Base-by-base conservation (phyloP, 306 rosid genomes). In the Malus orientalis region DNA sequence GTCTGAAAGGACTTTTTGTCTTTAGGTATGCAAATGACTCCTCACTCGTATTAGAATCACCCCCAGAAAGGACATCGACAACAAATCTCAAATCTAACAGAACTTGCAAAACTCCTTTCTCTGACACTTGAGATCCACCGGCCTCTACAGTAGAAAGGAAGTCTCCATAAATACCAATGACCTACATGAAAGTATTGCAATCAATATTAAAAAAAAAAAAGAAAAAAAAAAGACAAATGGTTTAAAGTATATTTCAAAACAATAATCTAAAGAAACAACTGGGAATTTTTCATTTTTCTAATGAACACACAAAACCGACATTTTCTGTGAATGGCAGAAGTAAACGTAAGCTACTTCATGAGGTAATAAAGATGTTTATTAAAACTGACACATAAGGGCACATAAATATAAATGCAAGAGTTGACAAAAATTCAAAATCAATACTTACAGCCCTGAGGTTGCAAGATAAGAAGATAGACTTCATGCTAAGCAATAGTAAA, bases 41-140 rank as follows among this genome's bases (percentile, higher is more conserved):
- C 79, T 89, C 93, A 82, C 51, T 76, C 49, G 22, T 51, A 78
- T 74, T 86, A 36, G 84, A 88, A 88, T 91, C 91, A 63, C 93
- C 90, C 63, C 97, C 97, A 30, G 97, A 90, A 57, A 95, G 96
- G 80, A 95, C 88, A 87, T 92, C 99, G 69, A 87, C 87, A 81
- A 87, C 91, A 89, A 95, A 95, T 84, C 90, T 92, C 84, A 92
- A 83, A 82, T 95, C 99, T 64, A 95, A 86, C 77, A 95, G 72
- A 72, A 95, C 83, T 85, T 95, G 99, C 87, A 95, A 81, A 49
- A 88, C 85, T 74, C 99, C 97, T 87, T 95, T 95, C 75, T 95
- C 99, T 58, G 97, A 90, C 77, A 95, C 81, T 87, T 82, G 87
- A 76, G 80, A 85, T 74, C 82, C 90, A 76, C 93, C 84, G 77